Conservation (phyloP, 306 rosid genomes). For the Abrus pulchellus region DNA sequence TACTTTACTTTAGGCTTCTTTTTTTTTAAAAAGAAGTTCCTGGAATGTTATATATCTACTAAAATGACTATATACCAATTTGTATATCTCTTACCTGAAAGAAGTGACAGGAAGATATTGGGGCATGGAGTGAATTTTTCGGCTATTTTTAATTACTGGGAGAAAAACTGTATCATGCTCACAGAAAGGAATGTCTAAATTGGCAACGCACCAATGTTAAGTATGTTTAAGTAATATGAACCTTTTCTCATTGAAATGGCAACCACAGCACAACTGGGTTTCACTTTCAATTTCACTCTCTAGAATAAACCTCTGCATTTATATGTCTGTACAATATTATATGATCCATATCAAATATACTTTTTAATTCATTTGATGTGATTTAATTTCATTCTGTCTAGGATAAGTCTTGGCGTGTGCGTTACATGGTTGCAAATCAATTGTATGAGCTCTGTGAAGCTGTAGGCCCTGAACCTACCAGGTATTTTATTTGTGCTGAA, state of each 20-base stretch:
- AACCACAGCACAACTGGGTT: background rate
- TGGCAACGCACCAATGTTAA: background rate
- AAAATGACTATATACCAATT: slow-evolving; percentile 1
- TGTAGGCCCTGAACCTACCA: slow-evolving; percentile 95
- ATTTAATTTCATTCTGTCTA: slow-evolving; percentile 49
- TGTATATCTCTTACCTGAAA: background rate
- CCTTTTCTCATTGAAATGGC: background rate
- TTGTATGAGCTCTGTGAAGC: slow-evolving; percentile 96
- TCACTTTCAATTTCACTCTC: background rate
- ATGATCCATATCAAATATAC: slow-evolving; percentile 3
- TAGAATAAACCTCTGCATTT: background rate
- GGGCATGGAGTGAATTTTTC: background rate
- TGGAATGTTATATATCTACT: background rate
- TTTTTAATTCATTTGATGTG: slow-evolving; percentile 6
- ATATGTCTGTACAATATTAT: background rate
- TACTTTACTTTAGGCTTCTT: background rate
- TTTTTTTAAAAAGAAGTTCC: background rate
- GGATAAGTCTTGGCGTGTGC: slow-evolving; percentile 99
- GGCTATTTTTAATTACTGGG: background rate
- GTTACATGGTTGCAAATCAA: slow-evolving; percentile 99
- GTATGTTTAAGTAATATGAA: slow-evolving; percentile 16
- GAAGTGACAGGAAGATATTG: background rate
- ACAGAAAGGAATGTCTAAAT: background rate
- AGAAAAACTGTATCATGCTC: slow-evolving; percentile 3
- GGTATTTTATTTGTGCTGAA: slow-evolving; percentile 60